A percentile compares a stretch with the other conserved stretches of the same genome.
These are phyloP conservation scores for Venturia asperata DNA, from an alignment of 2,329 filamentous ascomycete species.

Conservation along the genomic window DNA sequence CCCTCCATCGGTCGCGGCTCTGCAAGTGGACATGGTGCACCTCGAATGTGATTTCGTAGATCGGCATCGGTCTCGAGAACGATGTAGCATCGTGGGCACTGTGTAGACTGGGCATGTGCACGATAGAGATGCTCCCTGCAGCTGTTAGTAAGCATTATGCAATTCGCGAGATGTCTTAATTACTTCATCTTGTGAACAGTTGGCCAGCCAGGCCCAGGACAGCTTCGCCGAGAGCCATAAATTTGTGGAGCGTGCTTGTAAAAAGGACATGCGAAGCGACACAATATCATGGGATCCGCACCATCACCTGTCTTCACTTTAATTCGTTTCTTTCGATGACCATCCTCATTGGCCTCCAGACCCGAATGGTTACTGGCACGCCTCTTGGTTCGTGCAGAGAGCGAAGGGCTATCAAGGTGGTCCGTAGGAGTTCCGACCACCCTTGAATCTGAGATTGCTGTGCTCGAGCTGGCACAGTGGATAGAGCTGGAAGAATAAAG, in stretches of 20 bases:
- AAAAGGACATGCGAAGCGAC: slow-evolving; percentile 35
- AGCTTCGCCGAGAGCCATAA: slow-evolving; percentile 32
- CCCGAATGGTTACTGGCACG: neutral
- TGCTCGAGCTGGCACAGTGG: neutral
- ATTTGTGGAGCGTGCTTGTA: slow-evolving; percentile 35
- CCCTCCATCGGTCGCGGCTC: slow-evolving; percentile 27
- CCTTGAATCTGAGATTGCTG: neutral
- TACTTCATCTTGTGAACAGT: slow-evolving; percentile 37
- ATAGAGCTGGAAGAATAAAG: neutral
- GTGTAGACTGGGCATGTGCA: slow-evolving; percentile 33
- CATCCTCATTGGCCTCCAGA: neutral
- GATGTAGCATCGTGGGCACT: slow-evolving; percentile 34
- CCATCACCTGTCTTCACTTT: neutral
- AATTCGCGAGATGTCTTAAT: slow-evolving; percentile 1
- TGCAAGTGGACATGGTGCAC: neutral
- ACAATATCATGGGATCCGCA: neutral
- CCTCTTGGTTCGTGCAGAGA: neutral
- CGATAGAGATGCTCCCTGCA: slow-evolving; percentile 35
- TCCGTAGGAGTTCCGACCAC: neutral
- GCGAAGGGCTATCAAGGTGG: neutral
- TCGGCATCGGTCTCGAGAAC: slow-evolving; percentile 31
- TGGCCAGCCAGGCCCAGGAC: slow-evolving; percentile 35
- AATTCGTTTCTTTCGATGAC: neutral
- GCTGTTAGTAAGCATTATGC: neutral
- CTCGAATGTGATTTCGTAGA: slow-evolving; percentile 30